Conservation (phyloP, 805 yeast genomes). For the Saturnispora gosingensis region DNA sequence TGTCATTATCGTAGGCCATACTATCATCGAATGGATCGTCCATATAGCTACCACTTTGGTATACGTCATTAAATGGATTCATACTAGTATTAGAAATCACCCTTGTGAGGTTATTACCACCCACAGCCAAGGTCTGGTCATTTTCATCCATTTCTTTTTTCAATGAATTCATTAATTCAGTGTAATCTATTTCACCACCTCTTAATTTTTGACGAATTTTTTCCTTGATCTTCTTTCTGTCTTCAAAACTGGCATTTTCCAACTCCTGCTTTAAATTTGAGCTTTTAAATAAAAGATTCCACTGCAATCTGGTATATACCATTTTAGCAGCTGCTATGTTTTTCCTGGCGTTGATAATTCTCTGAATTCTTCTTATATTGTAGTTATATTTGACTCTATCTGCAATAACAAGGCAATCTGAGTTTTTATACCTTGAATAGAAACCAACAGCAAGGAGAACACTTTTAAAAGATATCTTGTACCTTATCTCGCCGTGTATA, state of each 20-base stretch:
- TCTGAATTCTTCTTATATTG: constrained; percentile 46
- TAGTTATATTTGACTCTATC: constrained; percentile 60
- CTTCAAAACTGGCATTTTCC: no score
- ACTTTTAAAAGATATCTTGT: constrained; percentile 56
- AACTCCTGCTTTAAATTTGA: no score
- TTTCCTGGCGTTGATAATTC: constrained; percentile 32
- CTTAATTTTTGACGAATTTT: no score
- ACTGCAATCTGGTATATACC: constrained; percentile 40
- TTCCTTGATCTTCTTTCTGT: no score
- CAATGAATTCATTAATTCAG: constrained; percentile 8
- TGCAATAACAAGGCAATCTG: constrained; percentile 63
- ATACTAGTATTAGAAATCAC: constrained; percentile 20
- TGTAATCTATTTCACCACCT: constrained; percentile 7
- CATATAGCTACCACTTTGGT: constrained; percentile 1
- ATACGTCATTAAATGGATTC: constrained; percentile 23
- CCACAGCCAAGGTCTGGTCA: constrained; percentile 1
- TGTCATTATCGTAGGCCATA: no score
- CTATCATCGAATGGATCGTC: not conserved
- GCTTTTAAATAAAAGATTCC: no score
- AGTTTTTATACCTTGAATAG: constrained; percentile 67
- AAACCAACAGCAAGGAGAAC: constrained; percentile 62
- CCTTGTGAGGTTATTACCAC: constrained; percentile 14
- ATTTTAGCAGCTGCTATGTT: constrained; percentile 40
- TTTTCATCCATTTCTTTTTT: constrained; percentile 2
- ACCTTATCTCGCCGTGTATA: constrained; percentile 31